Percentiles rank a stretch among this genome's conserved stretches.
These are phyloP conservation scores for Acacia acuminata DNA, from an alignment of 306 rosid species.

Conservation along the genomic window DNA sequence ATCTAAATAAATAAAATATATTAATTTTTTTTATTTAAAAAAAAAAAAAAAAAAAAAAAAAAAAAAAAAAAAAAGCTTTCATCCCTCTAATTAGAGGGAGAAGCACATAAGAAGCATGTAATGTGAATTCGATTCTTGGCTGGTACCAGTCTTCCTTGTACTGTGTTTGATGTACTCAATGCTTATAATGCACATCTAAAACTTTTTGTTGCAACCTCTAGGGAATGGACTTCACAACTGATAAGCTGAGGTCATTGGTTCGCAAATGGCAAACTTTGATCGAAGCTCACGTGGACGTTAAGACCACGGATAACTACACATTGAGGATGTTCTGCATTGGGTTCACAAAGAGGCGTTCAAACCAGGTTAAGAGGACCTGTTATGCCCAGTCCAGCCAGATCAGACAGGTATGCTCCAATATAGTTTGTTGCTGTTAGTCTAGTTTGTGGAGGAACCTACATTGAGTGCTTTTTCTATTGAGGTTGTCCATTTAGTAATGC, in stretches of 20 bases:
- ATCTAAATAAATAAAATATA: no score
- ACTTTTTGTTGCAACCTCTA: background rate
- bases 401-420: conserved; percentile 58
- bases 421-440: background rate
- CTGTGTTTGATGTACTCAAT: background rate
- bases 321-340: conserved; percentile 96
- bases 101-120: no score
- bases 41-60: no score
- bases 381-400: conserved; percentile 93
- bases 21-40: no score
- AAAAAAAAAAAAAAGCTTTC: no score
- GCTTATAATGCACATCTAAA: background rate
- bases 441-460: background rate
- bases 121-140: background rate
- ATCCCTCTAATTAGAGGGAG: no score
- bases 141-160: background rate
- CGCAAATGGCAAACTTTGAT: conserved; percentile 88
- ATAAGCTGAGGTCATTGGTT: conserved; percentile 89
- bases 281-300: conserved; percentile 93
- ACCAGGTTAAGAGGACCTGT: conserved; percentile 94
- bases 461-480: background rate
- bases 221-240: conserved; percentile 94
- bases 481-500: background rate
- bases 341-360: conserved; percentile 74
- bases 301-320: conserved; percentile 80